These are phyloP conservation scores for Akebia trifoliata DNA, from an alignment of 164 flowering plant genomes.

Conservation along the genomic window DNA sequence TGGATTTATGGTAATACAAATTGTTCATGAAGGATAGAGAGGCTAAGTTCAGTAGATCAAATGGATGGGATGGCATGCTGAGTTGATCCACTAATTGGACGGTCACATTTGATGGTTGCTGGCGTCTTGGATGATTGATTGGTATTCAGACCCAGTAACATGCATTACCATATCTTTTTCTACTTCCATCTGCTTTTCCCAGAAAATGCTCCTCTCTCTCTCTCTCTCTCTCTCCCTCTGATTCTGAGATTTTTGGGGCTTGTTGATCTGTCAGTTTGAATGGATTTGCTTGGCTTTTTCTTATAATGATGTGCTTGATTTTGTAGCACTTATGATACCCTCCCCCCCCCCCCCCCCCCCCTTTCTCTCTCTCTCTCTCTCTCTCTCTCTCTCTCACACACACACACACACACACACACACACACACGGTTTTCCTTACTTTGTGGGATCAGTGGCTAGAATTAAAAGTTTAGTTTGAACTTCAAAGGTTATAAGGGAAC, in stretches of 20 bases:
- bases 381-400: not conserved
- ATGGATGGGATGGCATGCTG: not conserved
- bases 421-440: too few species aligned
- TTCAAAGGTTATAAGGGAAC: conserved; percentile 25
- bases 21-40: too few species aligned
- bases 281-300: conserved; percentile 51
- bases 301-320: conserved; percentile 26
- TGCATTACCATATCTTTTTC: conserved; percentile 16
- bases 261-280: conserved; percentile 51
- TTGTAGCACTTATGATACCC: conserved; percentile 7
- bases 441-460: conserved; percentile 26
- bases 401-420: too few species aligned
- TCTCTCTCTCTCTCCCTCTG: conserved; percentile 3
- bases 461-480: conserved; percentile 37
- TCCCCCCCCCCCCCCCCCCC: conserved; percentile 12
- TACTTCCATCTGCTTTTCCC: not conserved
- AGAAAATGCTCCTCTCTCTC: not conserved
- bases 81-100: not conserved
- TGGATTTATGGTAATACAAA: too few species aligned
- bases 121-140: too few species aligned
- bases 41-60: too few species aligned
- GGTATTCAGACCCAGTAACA: conserved; percentile 7
- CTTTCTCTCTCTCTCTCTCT: conserved; percentile 20
- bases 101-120: too few species aligned
- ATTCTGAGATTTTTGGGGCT: conserved; percentile 29